Percentiles rank a stretch among this genome's conserved stretches.
phyloP scores from a whole-genome alignment of 345 rosid genomes.

The Hypericum androsaemum region DNA sequence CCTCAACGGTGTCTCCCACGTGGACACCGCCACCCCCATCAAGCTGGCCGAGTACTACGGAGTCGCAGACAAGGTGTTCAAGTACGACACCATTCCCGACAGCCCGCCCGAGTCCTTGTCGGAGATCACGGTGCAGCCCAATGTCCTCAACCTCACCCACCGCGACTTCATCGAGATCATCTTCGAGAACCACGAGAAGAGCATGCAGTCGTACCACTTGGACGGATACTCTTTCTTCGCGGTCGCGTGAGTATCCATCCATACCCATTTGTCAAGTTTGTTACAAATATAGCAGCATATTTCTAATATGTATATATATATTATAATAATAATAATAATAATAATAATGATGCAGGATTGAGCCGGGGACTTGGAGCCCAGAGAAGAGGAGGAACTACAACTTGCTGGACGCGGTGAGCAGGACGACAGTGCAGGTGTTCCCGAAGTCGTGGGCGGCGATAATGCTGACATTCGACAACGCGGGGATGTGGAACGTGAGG shows the following conservation, averaged over 20 bases:
- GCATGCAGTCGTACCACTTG: too few species aligned
- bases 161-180: too few species aligned
- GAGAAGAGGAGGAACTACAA: conserved; percentile 7
- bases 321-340: too few species aligned
- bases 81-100: conserved; percentile 3
- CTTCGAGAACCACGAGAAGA: too few species aligned
- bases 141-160: too few species aligned
- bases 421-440: conserved; percentile 4
- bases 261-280: too few species aligned
- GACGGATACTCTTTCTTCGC: too few species aligned
- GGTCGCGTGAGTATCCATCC: too few species aligned
- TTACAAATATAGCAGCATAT: too few species aligned
- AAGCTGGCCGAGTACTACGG: conserved; percentile 5
- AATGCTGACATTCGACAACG: conserved; percentile 4
- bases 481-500: conserved; percentile 1
- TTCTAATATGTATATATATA: too few species aligned
- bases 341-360: too few species aligned
- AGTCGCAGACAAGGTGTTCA: background rate
- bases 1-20: conserved; percentile 1
- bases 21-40: background rate
- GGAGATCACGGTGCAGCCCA: too few species aligned
- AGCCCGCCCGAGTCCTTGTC: background rate
- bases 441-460: conserved; percentile 1
- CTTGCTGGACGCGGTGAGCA: conserved; percentile 1
- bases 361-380: background rate